Conservation (phyloP, 139 green algal genomes). For the Yamagishiella unicocca region DNA sequence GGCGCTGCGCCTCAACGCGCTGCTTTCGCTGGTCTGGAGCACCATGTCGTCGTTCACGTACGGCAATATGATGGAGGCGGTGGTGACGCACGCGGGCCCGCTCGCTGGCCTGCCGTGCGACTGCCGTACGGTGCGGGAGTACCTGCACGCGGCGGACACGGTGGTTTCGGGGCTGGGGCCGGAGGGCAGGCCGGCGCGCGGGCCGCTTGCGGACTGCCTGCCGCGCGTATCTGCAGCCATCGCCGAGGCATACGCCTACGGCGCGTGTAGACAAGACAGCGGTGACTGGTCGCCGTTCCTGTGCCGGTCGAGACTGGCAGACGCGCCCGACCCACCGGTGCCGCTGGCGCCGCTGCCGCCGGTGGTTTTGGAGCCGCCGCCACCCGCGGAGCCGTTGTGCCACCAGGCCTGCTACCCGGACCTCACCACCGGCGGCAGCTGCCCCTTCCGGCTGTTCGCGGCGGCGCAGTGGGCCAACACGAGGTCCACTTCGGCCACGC, state of each 20-base stretch:
- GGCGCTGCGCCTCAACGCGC: slow-evolving; percentile 14
- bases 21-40: neutral
- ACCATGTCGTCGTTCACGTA: neutral
- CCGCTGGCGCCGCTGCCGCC: neutral
- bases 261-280: neutral
- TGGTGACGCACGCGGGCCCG: slow-evolving; percentile 1
- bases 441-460: slow-evolving; percentile 1
- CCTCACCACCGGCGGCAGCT: neutral
- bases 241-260: neutral
- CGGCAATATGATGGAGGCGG: neutral
- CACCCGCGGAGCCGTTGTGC: neutral
- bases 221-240: neutral
- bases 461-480: neutral
- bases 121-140: neutral
- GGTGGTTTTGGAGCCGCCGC: neutral
- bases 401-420: neutral
- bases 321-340: neutral
- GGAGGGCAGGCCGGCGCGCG: neutral
- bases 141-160: neutral
- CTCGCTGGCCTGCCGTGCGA: neutral
- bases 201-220: slow-evolving; percentile 13
- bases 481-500: neutral
- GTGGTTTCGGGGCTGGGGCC: neutral
- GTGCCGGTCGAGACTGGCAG: neutral
- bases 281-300: neutral